These are phyloP conservation scores for Podaxis pistillaris DNA, from an alignment of 768 basidiomycete genomes.

Conservation along the genomic window DNA sequence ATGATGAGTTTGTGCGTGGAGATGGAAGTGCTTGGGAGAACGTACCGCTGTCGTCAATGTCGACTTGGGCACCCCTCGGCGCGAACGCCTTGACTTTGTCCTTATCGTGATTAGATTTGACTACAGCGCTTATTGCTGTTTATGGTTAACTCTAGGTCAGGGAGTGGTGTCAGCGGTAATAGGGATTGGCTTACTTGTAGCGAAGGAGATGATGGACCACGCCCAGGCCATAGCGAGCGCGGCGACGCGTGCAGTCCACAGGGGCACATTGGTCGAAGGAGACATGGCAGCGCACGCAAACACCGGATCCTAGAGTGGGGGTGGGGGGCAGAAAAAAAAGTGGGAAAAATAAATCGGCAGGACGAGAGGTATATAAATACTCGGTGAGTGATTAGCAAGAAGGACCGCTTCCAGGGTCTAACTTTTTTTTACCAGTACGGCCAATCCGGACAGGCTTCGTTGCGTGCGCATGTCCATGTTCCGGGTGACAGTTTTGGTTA, in stretches of 20 bases:
- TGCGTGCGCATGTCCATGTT: neutral
- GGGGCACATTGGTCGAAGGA: conserved; percentile 15
- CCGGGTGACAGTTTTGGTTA: neutral
- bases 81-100: conserved; percentile 16
- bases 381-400: conserved; percentile 1
- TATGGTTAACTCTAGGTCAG: neutral
- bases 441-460: conserved; percentile 2
- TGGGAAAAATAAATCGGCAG: neutral
- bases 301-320: neutral
- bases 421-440: neutral
- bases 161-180: neutral
- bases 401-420: neutral
- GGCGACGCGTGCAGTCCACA: conserved; percentile 24
- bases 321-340: neutral
- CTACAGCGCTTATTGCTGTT: conserved; percentile 24
- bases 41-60: conserved; percentile 22
- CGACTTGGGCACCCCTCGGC: conserved; percentile 16
- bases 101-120: conserved; percentile 23
- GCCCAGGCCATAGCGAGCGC: conserved; percentile 29
- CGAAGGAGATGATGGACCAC: conserved; percentile 26
- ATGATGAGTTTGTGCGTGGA: neutral
- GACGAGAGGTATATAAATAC: neutral
- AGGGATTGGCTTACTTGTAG: conserved; percentile 15
- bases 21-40: neutral
- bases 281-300: neutral